Evolutionary conservation across 495 filamentous ascomycete species (phyloP).

Genomic region (Coniosporium apollinis): DNA sequence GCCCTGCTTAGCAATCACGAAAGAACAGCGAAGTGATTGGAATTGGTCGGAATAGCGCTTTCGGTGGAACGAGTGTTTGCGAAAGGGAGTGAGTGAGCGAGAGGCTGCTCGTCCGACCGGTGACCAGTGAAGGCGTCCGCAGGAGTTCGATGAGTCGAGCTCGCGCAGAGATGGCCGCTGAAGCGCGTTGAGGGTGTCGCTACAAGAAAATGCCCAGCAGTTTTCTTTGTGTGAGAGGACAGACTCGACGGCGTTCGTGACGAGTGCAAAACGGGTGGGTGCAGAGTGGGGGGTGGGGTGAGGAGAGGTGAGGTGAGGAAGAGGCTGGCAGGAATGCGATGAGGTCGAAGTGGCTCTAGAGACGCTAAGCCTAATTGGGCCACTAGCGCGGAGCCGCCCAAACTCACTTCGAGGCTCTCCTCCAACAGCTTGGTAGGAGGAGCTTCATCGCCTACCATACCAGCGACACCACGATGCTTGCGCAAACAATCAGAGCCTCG

Average conservation of each 20-base stretch:
- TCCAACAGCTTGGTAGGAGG: too few relatives aligned
- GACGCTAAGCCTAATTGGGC: too few relatives aligned
- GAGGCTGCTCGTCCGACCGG: slow-evolving; percentile 13
- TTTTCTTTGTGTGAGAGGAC: slow-evolving; percentile 6
- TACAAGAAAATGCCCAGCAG: slow-evolving; percentile 10
- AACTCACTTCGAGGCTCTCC: too few relatives aligned
- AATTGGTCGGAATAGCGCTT: too few relatives aligned
- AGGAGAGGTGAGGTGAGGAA: slow-evolving; percentile 4
- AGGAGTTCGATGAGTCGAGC: slow-evolving; percentile 8
- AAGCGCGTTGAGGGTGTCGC: slow-evolving; percentile 7
- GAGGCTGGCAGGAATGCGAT: slow-evolving; percentile 1
- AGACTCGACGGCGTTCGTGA: slow-evolving; percentile 3
- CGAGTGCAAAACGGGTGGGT: slow-evolving; percentile 11
- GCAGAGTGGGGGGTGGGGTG: slow-evolving; percentile 4
- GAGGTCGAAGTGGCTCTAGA: too few relatives aligned
- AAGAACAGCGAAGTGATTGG: too few relatives aligned
- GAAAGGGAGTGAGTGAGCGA: slow-evolving; percentile 1
- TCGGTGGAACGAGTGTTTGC: background rate
- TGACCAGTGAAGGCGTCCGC: slow-evolving; percentile 26
- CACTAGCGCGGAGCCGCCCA: too few relatives aligned
- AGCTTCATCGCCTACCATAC: too few relatives aligned
- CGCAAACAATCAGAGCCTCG: slow-evolving; percentile 26
- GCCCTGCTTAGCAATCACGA: too few relatives aligned
- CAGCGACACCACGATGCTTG: slow-evolving; percentile 21
- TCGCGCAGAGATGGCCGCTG: slow-evolving; percentile 19